Percentiles rank a stretch among this genome's conserved stretches.
Conservation (phyloP, 2,329 filamentous ascomycete species). For the Microascus cirrosus region DNA sequence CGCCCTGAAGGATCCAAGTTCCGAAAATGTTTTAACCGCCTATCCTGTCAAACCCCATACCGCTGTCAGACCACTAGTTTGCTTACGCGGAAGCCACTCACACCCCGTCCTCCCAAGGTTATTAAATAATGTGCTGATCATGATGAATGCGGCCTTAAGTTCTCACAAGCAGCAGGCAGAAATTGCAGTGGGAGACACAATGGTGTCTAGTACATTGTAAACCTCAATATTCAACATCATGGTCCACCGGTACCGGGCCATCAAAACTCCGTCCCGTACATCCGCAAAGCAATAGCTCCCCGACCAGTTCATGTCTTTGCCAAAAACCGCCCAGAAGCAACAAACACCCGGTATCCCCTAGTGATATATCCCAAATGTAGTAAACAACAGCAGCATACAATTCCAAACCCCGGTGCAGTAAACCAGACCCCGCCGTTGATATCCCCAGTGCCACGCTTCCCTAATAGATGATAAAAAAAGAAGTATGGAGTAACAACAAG, state of each 20-base stretch:
- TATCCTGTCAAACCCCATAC: too few species aligned
- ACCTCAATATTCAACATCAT: not conserved
- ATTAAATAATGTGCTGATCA: not conserved
- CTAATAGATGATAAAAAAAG: not conserved
- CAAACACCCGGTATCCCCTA: not conserved
- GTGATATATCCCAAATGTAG: not conserved
- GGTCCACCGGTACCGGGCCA: not conserved
- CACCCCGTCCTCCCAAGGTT: not conserved
- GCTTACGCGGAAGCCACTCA: too few species aligned
- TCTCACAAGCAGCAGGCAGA: not conserved
- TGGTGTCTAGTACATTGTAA: not conserved
- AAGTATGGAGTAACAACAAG: not conserved
- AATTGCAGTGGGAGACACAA: not conserved
- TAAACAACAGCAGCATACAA: not conserved
- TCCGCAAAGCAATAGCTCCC: not conserved
- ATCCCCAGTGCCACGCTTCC: not conserved
- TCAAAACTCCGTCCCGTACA: not conserved
- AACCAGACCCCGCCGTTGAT: not conserved
- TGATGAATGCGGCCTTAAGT: too few species aligned
- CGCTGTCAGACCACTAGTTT: too few species aligned
- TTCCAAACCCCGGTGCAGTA: too few species aligned
- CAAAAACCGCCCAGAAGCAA: not conserved
- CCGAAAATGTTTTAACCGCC: too few species aligned
- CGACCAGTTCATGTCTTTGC: not conserved
- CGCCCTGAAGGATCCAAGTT: too few species aligned